Evolutionary conservation across 1,284 basidiomycete genomes (phyloP).

Genomic region (Trametes polyzona): DNA sequence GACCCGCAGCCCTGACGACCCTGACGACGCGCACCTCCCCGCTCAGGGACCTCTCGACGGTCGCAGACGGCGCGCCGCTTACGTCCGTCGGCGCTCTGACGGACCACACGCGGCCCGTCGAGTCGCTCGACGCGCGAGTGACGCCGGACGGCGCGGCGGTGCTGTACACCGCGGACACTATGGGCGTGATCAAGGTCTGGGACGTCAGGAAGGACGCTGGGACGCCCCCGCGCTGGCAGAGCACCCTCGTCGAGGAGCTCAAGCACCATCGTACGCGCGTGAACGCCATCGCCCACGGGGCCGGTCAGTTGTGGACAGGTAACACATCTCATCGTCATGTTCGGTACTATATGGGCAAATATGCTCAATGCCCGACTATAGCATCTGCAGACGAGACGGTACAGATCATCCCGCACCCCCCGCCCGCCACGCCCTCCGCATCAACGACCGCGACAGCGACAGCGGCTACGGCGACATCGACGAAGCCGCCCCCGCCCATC

Average conservation of each 20-base stretch:
- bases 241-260: constrained; percentile 59
- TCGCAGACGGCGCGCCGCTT: constrained; percentile 49
- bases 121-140: constrained; percentile 57
- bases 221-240: constrained; percentile 53
- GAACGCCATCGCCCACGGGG: constrained; percentile 68
- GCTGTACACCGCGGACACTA: constrained; percentile 84
- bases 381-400: constrained; percentile 89
- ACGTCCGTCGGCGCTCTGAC: constrained; percentile 66
- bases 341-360: too few species aligned
- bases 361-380: constrained; percentile 36
- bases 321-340: too few species aligned
- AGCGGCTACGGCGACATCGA: neutral
- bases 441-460: neutral
- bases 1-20: too few species aligned
- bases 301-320: constrained; percentile 87
- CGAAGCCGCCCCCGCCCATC: constrained; percentile 54
- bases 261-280: constrained; percentile 80
- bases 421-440: constrained; percentile 23
- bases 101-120: constrained; percentile 73
- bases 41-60: constrained; percentile 63
- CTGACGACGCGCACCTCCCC: neutral
- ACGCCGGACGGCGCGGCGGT: constrained; percentile 49
- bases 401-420: constrained; percentile 52
- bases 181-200: constrained; percentile 84
- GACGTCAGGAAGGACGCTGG: constrained; percentile 54